Base-by-base conservation (phyloP, 1,284 basidiomycete genomes). In the Cutaneotrichosporon dermatis region DNA sequence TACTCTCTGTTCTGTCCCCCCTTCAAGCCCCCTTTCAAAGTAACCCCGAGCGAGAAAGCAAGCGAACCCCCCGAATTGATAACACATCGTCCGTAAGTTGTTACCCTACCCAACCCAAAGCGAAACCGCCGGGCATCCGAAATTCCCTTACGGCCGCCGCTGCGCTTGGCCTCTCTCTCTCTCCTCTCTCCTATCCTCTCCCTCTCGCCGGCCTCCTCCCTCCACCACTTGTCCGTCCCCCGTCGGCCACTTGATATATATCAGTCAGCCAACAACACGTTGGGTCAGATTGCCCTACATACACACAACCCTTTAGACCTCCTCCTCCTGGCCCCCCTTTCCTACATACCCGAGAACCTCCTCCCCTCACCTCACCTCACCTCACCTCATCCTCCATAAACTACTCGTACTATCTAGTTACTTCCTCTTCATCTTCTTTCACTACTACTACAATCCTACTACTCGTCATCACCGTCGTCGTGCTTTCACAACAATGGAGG, bases 401-500 rank as follows among this genome's bases (percentile, higher is more conserved):
- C 25, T 25, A 25, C 25, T 25, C 25, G 25, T 25, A 25, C 25
- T 25, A 25, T 25, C 25, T 25, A 25, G 25, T 25, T 25, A 25
- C 25, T 25, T 25, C 25, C 25, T 25, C 25, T 25, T 25, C 25
- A 25, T 25, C 25, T 25, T 25, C 25, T 25, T 25, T 25, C 25
- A 48, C 45, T 25, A 8, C 10, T 25, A 7, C 6, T 40, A 40
- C 8, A 40, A 12, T 40, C 25, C 25, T 11, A 34, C 45, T 48
- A 5, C 25, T 25, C 25, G 25, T 25, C 25, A 25, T 25, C 25
- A 25, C 25, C 25, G 25, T 25, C 25, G 25, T 25, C 25, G 25
- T 25, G 25, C 25, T 25, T 25, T 25, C 10, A 34, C 34, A 12
- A 46, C 37, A 15, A 62, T 62, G 60, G 59, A 61, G 40, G 55